phyloP scores from a whole-genome alignment of 192 early-diverging fungal genomes.

The Coemansia sp. region DNA sequence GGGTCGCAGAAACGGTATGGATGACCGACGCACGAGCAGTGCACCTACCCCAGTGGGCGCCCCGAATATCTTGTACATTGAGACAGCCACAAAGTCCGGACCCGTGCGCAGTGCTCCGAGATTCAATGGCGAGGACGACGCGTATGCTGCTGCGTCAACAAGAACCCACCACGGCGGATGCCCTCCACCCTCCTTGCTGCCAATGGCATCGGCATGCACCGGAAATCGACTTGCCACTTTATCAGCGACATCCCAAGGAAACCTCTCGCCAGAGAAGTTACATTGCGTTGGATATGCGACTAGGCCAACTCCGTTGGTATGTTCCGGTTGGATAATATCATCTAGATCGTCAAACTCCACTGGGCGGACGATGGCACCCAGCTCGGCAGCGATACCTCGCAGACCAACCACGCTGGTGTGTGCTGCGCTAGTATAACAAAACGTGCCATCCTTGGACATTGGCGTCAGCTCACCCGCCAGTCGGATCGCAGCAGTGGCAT shows the following conservation, averaged over 20 bases:
- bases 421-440: conserved; percentile 63
- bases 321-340: conserved; percentile 12
- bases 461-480: conserved; percentile 72
- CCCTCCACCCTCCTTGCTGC: neutral
- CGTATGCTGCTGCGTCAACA: conserved; percentile 74
- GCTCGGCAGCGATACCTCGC: conserved; percentile 54
- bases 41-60: conserved; percentile 81
- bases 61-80: conserved; percentile 90
- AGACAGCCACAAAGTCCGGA: conserved; percentile 71
- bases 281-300: conserved; percentile 83
- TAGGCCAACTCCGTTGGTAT: conserved; percentile 42
- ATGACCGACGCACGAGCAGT: conserved; percentile 62
- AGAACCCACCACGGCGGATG: conserved; percentile 59
- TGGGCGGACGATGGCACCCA: conserved; percentile 21
- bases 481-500: conserved; percentile 75
- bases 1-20: conserved; percentile 42
- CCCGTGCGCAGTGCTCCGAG: conserved; percentile 50
- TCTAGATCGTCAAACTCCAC: conserved; percentile 31
- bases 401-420: conserved; percentile 81
- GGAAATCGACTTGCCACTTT: conserved; percentile 42
- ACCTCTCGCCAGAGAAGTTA: conserved; percentile 77
- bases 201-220: neutral
- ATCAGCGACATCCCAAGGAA: conserved; percentile 61
- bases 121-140: conserved; percentile 61
- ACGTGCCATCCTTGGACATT: conserved; percentile 46